Conservation (phyloP, 2,329 filamentous ascomycete species). For the Sclerotinia spermophila region DNA sequence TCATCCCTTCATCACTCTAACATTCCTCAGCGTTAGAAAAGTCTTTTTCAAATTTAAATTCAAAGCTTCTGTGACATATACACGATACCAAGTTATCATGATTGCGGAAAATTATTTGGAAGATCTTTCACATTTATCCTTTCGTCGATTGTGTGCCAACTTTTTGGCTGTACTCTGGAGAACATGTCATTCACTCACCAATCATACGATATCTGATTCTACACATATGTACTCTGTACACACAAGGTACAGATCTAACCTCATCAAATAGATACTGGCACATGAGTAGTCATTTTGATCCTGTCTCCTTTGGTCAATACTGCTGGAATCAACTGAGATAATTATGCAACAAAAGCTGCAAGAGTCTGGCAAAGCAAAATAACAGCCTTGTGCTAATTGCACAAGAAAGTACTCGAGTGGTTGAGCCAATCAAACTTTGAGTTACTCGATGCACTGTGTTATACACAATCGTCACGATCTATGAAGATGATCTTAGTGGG, state of each 20-base stretch:
- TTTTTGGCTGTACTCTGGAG: not conserved
- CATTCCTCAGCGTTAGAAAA: not conserved
- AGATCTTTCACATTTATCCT: not conserved
- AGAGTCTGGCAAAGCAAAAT: not conserved
- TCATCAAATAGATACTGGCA: not conserved
- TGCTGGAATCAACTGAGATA: not conserved
- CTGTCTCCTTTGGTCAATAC: not conserved
- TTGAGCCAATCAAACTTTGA: not conserved
- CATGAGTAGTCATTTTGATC: not conserved
- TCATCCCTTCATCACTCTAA: not conserved
- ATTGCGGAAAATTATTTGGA: not conserved
- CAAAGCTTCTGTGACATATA: not conserved
- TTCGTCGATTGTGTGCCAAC: not conserved
- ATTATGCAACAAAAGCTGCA: conserved; percentile 16
- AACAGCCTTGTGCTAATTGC: not conserved
- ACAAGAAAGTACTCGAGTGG: not conserved
- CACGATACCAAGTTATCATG: not conserved
- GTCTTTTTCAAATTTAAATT: not conserved
- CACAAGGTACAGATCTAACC: not conserved
- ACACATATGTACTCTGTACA: not conserved
- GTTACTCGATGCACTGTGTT: not conserved
- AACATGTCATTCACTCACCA: not conserved
- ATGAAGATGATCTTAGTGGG: not conserved
- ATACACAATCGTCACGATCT: not conserved
- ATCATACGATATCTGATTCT: not conserved